Evolutionary conservation across 371 early-diverging fungal genomes (phyloP).

Genomic region (Mortierella sp.): DNA sequence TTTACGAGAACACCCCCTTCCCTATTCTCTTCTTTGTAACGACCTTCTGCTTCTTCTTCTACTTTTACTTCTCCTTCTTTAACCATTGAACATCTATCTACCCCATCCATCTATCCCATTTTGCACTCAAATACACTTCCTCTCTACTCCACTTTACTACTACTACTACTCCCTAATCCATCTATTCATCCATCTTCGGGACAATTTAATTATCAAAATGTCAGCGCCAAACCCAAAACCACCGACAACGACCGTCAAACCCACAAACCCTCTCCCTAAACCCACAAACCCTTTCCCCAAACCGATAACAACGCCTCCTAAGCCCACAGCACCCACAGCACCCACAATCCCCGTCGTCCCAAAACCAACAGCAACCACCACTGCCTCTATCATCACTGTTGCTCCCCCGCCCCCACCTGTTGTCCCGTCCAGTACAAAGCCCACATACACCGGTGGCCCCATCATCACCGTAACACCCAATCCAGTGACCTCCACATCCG

Average conservation of each 20-base stretch:
- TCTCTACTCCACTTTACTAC: not conserved
- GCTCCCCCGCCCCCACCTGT: not conserved
- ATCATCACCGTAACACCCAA: not conserved
- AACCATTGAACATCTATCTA: not conserved
- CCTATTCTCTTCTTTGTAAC: not conserved
- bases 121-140: too few species aligned
- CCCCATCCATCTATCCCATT: too few species aligned
- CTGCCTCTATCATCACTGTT: not conserved
- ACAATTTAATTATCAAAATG: not conserved
- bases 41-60: not conserved
- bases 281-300: not conserved
- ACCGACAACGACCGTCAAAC: not conserved
- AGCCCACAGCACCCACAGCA: not conserved
- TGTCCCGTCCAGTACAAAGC: not conserved
- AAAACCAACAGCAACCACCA: not conserved
- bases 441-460: too few species aligned
- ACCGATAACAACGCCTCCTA: not conserved
- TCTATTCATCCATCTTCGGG: not conserved
- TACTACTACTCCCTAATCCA: not conserved
- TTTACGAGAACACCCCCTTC: conserved; percentile 10
- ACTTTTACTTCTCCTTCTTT: not conserved
- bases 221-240: not conserved
- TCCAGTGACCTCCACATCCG: not conserved
- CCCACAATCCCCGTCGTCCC: not conserved
- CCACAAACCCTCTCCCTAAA: not conserved